Evolutionary conservation across 495 filamentous ascomycete genomes (phyloP).

Genomic region (Ascodesmis nigricans): DNA sequence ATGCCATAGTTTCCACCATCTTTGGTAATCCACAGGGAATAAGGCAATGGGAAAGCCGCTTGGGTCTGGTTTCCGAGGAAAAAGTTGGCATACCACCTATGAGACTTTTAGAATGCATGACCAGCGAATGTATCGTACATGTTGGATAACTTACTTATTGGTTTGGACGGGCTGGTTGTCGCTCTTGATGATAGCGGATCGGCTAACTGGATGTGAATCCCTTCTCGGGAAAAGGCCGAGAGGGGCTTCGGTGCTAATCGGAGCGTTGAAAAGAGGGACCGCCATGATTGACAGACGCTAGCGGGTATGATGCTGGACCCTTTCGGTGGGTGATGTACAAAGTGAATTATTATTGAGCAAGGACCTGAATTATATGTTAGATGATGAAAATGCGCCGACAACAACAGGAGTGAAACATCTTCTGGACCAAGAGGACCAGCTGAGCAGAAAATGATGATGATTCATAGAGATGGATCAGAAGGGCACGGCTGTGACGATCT

Average conservation of each 20-base stretch:
- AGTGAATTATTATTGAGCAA: too few relatives aligned
- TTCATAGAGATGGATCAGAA: too few relatives aligned
- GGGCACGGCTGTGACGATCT: too few relatives aligned
- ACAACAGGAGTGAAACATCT: too few relatives aligned
- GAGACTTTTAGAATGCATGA: conserved; percentile 39
- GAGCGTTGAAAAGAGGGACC: conserved; percentile 30
- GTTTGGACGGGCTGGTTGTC: conserved; percentile 26
- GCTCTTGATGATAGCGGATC: conserved; percentile 28
- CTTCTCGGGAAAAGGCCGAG: conserved; percentile 31
- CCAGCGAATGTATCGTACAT: conserved; percentile 28
- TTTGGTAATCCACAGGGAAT: conserved; percentile 45
- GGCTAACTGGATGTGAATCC: conserved; percentile 31
- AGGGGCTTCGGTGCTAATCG: conserved; percentile 38
- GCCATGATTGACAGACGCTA: too few relatives aligned
- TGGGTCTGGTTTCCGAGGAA: conserved; percentile 54
- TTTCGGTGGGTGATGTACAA: too few relatives aligned
- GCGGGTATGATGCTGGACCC: too few relatives aligned
- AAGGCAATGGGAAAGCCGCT: conserved; percentile 65
- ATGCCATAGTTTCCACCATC: conserved; percentile 4
- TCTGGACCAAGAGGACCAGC: too few relatives aligned
- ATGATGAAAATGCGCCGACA: too few relatives aligned
- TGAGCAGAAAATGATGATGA: too few relatives aligned
- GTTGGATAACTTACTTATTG: conserved; percentile 21
- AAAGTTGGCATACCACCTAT: conserved; percentile 62
- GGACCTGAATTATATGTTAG: too few relatives aligned